Evolutionary conservation across 305 asterid species (phyloP), one percentile per base, ranked within the genome.

Genomic region (Euphrasia arctica): DNA sequence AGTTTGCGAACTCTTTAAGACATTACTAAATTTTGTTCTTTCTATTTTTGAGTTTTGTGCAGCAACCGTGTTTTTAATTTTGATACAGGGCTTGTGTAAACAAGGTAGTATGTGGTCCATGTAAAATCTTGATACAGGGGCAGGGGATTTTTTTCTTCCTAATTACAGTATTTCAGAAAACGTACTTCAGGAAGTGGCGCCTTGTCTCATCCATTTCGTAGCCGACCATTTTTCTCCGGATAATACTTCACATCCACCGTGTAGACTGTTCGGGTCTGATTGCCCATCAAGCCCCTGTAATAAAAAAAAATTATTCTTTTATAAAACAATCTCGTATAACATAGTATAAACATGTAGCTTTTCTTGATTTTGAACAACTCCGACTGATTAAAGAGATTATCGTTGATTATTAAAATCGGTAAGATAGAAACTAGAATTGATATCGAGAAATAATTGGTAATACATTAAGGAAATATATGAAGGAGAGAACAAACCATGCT

Each of bases 401-500:
- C 3, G 3, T 7, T 9, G 2, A 9, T 12, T 42, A 31, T 42
- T 0, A 42, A 18, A 18, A 42, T 9, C 15, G 5, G 14, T 9
- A 45, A 45, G 51, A 45, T 12, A 45, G 4, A 43, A 43, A 43
- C 49, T 43, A 10, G 13, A 11, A 10, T 43, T 13, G 13, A 54
- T 54, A 9, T 54, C 28, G 31, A 64, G 70, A 58, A 71, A 45
- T 8, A 39, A 9, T 14, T 58, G 62, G 32, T 52, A 10, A 45
- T 54, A 12, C 11, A 45, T 55, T 34, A 68, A 15, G 57, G 47
- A 6, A 39, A 65, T 12, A 59, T 36, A 11, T 45, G 22, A 67
- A 72, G 45, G 68, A 70, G 78, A 52, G 31, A 56, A 77, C 89
- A 63, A 73, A 90, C 97, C 96, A 88, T 91, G 88, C 97, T 91